Base-by-base conservation (phyloP, 352 stramenopile genomes). In the Phytophthora tentaculata region DNA sequence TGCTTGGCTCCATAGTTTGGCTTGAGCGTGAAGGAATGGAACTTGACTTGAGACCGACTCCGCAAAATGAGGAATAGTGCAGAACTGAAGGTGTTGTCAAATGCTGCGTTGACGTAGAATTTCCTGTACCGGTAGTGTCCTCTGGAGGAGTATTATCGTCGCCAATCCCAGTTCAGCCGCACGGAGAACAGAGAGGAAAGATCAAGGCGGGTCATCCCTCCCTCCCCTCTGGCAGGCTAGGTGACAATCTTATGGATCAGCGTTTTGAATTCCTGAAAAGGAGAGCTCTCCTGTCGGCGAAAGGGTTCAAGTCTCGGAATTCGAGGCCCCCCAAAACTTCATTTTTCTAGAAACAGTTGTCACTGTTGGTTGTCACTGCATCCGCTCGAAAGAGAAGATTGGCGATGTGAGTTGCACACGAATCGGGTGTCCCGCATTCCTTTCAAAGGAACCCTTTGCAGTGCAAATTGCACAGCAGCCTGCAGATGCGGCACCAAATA, bases 1-100 rank as follows among this genome's bases (percentile, higher is more conserved):
- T 69, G 37, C 48, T 22, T 28, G 56, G 43, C 17, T 41, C 41
- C 54, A 61, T 32, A 10, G 5, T 39, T 4, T 32, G 3, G 28
- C 8, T 8, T 8, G 28, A 8, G 28, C 28, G 32, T 14, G 16
- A 56, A 41, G 57, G 29, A 29, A 35, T 26, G 9, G 28, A 43
- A 64, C 59, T 50, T 55, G 59, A 60, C 39, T 61, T 67, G 60
- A 41, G 50, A 50, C 32, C 26, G 41, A 56, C 51, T 49, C 23
- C 19, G 60, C 41, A 61, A 67, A 67, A 61, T 61, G 60, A 56
- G 17, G 43, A 67, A 67, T 67, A 61, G 50, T 24, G 17, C 14
- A 44, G 58, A 53, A 45, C 10, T 52, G 48, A 52, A 55, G 12
- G 35, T 28, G 20, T 41, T 48, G n/a, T 10, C 19, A 49, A 49